These are phyloP conservation scores for Salix viminalis DNA, from an alignment of 345 rosid species.

Conservation along the genomic window DNA sequence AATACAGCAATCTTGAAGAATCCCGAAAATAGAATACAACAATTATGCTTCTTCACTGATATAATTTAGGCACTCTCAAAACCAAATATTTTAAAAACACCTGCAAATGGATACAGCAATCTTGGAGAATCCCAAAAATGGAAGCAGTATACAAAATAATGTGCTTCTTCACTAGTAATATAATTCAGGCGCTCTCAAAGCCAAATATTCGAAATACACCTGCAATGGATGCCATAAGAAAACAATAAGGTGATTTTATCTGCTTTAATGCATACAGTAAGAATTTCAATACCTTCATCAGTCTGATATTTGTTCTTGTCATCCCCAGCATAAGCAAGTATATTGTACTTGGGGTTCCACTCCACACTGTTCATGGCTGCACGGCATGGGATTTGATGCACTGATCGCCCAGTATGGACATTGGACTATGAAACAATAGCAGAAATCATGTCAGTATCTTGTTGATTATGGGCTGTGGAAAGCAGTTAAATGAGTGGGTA, in stretches of 20 bases:
- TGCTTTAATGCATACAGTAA: not conserved
- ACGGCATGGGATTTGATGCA: conserved; percentile 92
- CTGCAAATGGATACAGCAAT: conserved; percentile 34
- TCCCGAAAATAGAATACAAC: not conserved
- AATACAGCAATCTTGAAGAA: not conserved
- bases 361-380: conserved; percentile 98
- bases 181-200: conserved; percentile 52
- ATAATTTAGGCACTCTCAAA: conserved; percentile 51
- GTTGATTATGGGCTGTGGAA: too few species aligned
- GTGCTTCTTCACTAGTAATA: not conserved
- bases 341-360: conserved; percentile 91
- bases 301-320: conserved; percentile 90
- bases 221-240: conserved; percentile 26
- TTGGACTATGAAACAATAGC: conserved; percentile 51
- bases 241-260: not conserved
- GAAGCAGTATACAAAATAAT: not conserved
- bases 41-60: not conserved
- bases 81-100: conserved; percentile 88
- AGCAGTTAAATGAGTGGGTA: too few species aligned
- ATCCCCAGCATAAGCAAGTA: conserved; percentile 96
- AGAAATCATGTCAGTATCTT: not conserved
- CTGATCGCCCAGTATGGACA: conserved; percentile 75
- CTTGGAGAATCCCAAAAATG: not conserved
- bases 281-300: conserved; percentile 67
- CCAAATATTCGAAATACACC: conserved; percentile 93